Conservation (phyloP, 345 rosid genomes). For the Camelina sativa region DNA sequence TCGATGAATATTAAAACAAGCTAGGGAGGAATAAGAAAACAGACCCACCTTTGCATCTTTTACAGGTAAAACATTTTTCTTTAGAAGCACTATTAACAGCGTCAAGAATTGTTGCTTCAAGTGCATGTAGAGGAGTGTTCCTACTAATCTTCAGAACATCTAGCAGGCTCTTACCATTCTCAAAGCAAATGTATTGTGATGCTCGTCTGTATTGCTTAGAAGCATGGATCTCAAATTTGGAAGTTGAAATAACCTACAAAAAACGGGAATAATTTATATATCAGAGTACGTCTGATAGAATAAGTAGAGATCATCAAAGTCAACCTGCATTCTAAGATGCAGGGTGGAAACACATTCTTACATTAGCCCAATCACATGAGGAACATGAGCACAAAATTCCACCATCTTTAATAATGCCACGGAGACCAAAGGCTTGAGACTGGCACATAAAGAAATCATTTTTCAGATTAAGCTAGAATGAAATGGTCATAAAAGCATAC, state of each 20-base stretch:
- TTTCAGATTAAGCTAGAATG: conserved; percentile 28
- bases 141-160: conserved; percentile 88
- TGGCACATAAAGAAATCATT: conserved; percentile 36
- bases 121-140: conserved; percentile 64
- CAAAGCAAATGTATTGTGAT: conserved; percentile 92
- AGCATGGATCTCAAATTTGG: conserved; percentile 98
- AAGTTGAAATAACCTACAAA: conserved; percentile 86
- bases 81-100: conserved; percentile 40
- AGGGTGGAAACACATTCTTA: conserved; percentile 51
- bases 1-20: conserved; percentile 19
- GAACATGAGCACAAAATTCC: conserved; percentile 93
- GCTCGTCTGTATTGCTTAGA: conserved; percentile 91
- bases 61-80: conserved; percentile 73
- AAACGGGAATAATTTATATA: conserved; percentile 29
- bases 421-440: conserved; percentile 87
- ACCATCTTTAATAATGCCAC: conserved; percentile 84
- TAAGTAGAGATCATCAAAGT: conserved; percentile 33
- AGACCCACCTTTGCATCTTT: conserved; percentile 77
- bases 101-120: conserved; percentile 67
- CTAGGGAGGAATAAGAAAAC: conserved; percentile 13
- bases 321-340: conserved; percentile 37
- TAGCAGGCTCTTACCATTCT: conserved; percentile 98
- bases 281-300: conserved; percentile 26
- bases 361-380: conserved; percentile 78
- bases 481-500: conserved; percentile 26